These are phyloP conservation scores for Encephalitozoon hellem DNA, from an alignment of 371 early-diverging fungal genomes.

Conservation along the genomic window DNA sequence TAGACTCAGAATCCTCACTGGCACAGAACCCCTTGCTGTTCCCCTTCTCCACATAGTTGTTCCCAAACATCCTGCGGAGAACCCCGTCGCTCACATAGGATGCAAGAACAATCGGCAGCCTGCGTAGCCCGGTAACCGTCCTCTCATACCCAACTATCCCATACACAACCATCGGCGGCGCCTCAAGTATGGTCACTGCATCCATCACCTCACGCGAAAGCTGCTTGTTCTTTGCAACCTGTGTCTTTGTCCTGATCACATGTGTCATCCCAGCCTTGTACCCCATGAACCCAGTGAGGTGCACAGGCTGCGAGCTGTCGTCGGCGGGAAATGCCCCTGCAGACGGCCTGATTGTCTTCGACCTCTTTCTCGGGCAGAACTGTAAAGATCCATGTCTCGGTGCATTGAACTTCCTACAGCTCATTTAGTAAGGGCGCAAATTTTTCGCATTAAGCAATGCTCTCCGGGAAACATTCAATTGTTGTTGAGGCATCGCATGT, in stretches of 20 bases:
- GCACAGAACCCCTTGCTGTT: conserved; percentile 65
- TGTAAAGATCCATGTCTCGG: conserved; percentile 95
- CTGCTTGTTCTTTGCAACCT: conserved; percentile 62
- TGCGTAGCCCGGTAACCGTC: conserved; percentile 90
- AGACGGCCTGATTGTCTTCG: conserved; percentile 80
- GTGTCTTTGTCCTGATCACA: conserved; percentile 90
- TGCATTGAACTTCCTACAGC: conserved; percentile 66
- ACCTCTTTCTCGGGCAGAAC: conserved; percentile 94
- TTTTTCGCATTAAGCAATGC: conserved; percentile 7
- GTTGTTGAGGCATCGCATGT: background rate
- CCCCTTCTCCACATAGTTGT: conserved; percentile 94
- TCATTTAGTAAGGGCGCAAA: conserved; percentile 57
- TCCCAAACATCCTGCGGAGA: conserved; percentile 96
- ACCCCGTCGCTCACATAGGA: conserved; percentile 93
- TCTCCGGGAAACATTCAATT: background rate
- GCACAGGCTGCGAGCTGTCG: conserved; percentile 81
- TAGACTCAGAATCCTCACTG: conserved; percentile 68
- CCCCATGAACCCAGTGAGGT: conserved; percentile 93
- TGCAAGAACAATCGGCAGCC: conserved; percentile 93
- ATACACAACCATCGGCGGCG: conserved; percentile 90
- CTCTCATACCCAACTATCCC: conserved; percentile 98
- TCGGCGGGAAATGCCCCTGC: conserved; percentile 97
- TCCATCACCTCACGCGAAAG: conserved; percentile 82
- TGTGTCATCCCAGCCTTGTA: conserved; percentile 99
- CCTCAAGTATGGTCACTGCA: conserved; percentile 94